phyloP scores from a whole-genome alignment of 345 rosid species.

The Lepidium didymum region DNA sequence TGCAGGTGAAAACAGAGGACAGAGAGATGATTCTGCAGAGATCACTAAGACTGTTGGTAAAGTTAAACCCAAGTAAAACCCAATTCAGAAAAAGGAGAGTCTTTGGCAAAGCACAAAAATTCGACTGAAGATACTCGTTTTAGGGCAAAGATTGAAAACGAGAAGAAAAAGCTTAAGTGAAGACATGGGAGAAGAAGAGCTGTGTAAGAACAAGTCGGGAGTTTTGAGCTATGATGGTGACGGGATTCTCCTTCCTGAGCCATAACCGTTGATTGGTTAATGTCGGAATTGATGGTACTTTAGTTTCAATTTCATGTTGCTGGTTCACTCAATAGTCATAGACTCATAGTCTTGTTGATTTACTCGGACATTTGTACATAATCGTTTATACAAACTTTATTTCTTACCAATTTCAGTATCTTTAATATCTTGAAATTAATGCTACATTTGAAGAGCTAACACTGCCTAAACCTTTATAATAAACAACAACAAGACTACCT shows the following conservation, averaged over 20 bases:
- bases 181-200: conserved; percentile 18
- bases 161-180: conserved; percentile 4
- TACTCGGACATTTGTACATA: not conserved
- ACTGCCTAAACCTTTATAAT: not conserved
- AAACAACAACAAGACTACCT: not conserved
- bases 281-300: not conserved
- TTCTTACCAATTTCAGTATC: not conserved
- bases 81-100: not conserved
- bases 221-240: conserved; percentile 38
- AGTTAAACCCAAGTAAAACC: not conserved
- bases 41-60: not conserved
- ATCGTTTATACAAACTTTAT: not conserved
- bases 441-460: conserved; percentile 3
- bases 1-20: not conserved
- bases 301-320: not conserved
- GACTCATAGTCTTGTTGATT: not conserved
- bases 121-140: conserved; percentile 17
- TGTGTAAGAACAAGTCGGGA: conserved; percentile 49
- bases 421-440: not conserved
- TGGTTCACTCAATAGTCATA: not conserved
- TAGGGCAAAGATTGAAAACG: conserved; percentile 26
- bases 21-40: not conserved
- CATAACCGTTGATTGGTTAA: not conserved
- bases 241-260: conserved; percentile 43
- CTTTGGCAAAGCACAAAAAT: not conserved